phyloP scores from a whole-genome alignment of 2,329 filamentous ascomycete species.

The Aaosphaeria pasadenensis region DNA sequence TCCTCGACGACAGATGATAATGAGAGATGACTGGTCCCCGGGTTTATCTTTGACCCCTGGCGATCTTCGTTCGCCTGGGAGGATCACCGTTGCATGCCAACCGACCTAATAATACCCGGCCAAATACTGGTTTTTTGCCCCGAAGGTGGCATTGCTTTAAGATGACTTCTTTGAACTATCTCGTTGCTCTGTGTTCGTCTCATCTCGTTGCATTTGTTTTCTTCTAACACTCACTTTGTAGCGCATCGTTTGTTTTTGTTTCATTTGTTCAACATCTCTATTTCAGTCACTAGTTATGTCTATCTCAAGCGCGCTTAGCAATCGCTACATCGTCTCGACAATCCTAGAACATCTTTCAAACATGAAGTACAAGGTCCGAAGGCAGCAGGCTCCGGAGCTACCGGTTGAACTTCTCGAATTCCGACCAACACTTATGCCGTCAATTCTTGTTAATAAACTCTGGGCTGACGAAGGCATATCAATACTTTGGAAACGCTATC shows the following conservation, averaged over 20 bases:
- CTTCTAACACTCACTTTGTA: constrained; percentile 1
- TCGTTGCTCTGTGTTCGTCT: constrained; percentile 1
- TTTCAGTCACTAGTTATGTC: constrained; percentile 19
- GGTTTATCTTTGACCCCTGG: no score
- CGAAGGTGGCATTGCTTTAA: no score
- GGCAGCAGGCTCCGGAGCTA: constrained; percentile 27
- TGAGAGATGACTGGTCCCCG: no score
- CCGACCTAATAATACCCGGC: no score
- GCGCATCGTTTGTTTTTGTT: neutral
- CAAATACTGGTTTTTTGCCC: no score
- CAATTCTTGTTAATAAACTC: constrained; percentile 28
- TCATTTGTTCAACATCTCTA: neutral
- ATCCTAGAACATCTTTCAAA: constrained; percentile 26
- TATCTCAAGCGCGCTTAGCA: constrained; percentile 13
- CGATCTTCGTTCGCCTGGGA: no score
- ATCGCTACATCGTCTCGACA: constrained; percentile 22
- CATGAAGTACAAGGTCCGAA: constrained; percentile 28
- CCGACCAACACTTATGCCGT: constrained; percentile 30
- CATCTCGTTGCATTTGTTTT: constrained; percentile 3
- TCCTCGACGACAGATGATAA: no score
- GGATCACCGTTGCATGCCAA: no score
- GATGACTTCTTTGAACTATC: no score
- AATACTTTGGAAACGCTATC: constrained; percentile 30
- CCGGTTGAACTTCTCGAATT: constrained; percentile 33
- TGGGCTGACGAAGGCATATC: constrained; percentile 32